Percentiles rank a stretch among this genome's conserved stretches.
These are phyloP conservation scores for Massarina eburnea DNA, from an alignment of 2,329 filamentous ascomycete species.

Conservation along the genomic window DNA sequence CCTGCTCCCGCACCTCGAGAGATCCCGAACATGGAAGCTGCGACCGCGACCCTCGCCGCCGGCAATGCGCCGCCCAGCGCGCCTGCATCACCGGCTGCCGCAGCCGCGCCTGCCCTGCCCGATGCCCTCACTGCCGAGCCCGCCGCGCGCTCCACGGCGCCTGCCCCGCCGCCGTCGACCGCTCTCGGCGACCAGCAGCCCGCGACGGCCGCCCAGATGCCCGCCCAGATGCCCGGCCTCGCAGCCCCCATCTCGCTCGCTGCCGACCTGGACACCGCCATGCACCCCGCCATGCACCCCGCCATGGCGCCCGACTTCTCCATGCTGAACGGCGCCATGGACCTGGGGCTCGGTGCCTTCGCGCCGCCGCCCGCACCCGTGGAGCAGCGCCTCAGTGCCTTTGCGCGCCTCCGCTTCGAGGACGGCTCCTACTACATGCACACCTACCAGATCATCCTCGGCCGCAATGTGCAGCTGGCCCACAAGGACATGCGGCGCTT, in stretches of 20 bases:
- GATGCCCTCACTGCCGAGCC: not conserved
- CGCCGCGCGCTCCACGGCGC: not conserved
- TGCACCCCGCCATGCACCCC: slow-evolving; percentile 2
- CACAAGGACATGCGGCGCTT: slow-evolving; percentile 57
- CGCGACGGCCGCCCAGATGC: not conserved
- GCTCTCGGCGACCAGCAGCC: too few species aligned
- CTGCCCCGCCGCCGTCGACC: not conserved
- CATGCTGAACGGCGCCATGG: slow-evolving; percentile 13
- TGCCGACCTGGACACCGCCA: slow-evolving; percentile 10
- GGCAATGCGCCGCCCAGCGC: slow-evolving; percentile 11
- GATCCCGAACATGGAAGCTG: slow-evolving; percentile 30
- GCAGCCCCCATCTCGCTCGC: slow-evolving; percentile 25
- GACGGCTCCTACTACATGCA: slow-evolving; percentile 81
- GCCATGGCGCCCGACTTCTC: slow-evolving; percentile 6
- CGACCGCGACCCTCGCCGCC: slow-evolving; percentile 29
- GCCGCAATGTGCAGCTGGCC: slow-evolving; percentile 61
- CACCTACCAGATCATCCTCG: slow-evolving; percentile 71
- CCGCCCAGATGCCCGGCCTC: slow-evolving; percentile 17
- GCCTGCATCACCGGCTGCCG: slow-evolving; percentile 11
- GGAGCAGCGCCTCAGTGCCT: slow-evolving; percentile 55
- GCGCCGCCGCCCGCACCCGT: slow-evolving; percentile 11
- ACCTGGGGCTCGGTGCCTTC: not conserved
- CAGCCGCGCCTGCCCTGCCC: not conserved
- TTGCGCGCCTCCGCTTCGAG: slow-evolving; percentile 69
- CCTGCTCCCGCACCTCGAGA: slow-evolving; percentile 21